A percentile compares a stretch with the other conserved stretches of the same genome.
Conservation (phyloP, 2,329 filamentous ascomycete species). For the Aureobasidium uvarum region DNA sequence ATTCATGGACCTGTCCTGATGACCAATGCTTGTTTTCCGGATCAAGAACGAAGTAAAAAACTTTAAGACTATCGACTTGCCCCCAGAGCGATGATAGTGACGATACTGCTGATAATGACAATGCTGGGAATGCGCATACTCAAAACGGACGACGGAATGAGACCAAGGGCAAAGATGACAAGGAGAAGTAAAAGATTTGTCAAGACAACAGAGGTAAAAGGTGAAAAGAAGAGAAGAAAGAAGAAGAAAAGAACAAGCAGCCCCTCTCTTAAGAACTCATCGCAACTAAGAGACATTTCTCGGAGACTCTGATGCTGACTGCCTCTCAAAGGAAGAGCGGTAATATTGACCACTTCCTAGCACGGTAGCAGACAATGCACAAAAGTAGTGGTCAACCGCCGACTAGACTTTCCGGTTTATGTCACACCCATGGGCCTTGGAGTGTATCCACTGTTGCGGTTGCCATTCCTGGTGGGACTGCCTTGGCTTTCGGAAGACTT, state of each 20-base stretch:
- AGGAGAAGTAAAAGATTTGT: conserved; percentile 7
- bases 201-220: conserved; percentile 15
- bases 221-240: conserved; percentile 7
- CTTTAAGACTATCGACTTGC: conserved; percentile 12
- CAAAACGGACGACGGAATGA: conserved; percentile 10
- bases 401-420: not conserved
- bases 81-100: not conserved
- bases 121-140: conserved; percentile 16
- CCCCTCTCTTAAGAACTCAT: not conserved
- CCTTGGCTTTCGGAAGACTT: conserved; percentile 36
- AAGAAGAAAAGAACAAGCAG: not conserved
- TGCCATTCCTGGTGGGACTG: conserved; percentile 36
- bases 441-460: conserved; percentile 32
- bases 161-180: conserved; percentile 16
- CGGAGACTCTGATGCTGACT: not conserved
- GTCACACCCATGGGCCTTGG: conserved; percentile 33
- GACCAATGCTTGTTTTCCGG: conserved; percentile 14
- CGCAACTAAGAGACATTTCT: not conserved
- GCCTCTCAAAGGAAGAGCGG: not conserved
- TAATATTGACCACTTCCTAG: not conserved
- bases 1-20: not conserved
- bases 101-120: not conserved
- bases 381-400: not conserved
- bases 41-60: not conserved
- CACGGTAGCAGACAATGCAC: not conserved